Evolutionary conservation across 2,329 filamentous ascomycete species (phyloP).

Genomic region (Aspergillus fumigatus): DNA sequence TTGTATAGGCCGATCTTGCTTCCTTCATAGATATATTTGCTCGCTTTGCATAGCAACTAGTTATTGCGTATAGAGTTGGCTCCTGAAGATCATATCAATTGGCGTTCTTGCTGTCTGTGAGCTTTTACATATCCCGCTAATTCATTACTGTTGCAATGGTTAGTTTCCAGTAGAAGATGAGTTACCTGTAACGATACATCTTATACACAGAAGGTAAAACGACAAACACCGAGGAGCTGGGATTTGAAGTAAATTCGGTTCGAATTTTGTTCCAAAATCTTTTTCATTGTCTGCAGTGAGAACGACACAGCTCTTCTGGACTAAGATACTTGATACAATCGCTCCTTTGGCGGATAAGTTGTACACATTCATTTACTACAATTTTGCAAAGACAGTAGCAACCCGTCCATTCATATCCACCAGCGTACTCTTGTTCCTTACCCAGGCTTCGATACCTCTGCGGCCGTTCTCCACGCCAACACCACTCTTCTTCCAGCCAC

Average conservation of each 20-base stretch:
- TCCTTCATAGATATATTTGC: not conserved
- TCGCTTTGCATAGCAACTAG: not conserved
- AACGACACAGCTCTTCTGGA: not conserved
- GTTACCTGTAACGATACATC: not conserved
- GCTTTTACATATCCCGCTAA: not conserved
- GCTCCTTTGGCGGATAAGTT: not conserved
- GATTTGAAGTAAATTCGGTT: too few species aligned
- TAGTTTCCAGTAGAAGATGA: not conserved
- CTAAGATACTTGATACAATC: not conserved
- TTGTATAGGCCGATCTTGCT: not conserved
- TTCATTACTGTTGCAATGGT: not conserved
- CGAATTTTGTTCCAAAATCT: too few species aligned
- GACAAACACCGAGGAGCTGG: too few species aligned
- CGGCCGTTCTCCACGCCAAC: slow-evolving; percentile 82
- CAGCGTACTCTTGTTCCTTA: slow-evolving; percentile 81
- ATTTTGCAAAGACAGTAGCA: slow-evolving; percentile 68
- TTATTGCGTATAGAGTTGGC: not conserved
- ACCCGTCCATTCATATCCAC: slow-evolving; percentile 73
- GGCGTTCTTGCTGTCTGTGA: not conserved
- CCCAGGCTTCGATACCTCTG: slow-evolving; percentile 74
- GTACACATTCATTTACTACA: slow-evolving; percentile 38
- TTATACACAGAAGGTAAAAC: not conserved
- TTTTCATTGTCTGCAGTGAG: too few species aligned
- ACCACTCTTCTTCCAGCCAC: slow-evolving; percentile 88
- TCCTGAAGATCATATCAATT: not conserved